Evolutionary conservation across 2,329 filamentous ascomycete species (phyloP).

Genomic region (Penicillium sp.): DNA sequence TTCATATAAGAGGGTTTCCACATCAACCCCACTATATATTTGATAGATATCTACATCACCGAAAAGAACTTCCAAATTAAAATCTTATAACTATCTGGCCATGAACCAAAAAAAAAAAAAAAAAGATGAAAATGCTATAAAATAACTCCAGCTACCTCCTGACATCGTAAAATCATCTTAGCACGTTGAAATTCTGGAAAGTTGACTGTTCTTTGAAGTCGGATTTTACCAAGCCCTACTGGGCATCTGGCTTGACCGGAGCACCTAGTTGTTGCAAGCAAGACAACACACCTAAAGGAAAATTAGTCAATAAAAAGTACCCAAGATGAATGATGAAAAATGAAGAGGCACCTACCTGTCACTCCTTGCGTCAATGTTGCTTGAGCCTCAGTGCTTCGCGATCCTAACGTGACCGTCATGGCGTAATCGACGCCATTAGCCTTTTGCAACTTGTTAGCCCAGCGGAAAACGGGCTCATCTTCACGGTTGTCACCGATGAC

Average conservation of each 20-base stretch:
- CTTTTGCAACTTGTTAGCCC: conserved; percentile 76
- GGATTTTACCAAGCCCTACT: neutral
- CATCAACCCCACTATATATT: too few species aligned
- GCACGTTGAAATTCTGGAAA: neutral
- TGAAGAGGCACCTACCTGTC: conserved; percentile 64
- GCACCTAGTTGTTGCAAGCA: conserved; percentile 54
- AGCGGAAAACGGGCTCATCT: conserved; percentile 90
- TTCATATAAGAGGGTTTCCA: too few species aligned
- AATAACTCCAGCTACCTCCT: neutral
- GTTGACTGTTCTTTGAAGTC: neutral
- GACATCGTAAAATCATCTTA: conserved; percentile 4
- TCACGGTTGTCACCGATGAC: conserved; percentile 89
- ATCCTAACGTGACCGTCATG: conserved; percentile 82
- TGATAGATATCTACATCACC: neutral
- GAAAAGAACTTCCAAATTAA: neutral
- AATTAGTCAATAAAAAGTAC: conserved; percentile 11
- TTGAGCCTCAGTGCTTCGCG: conserved; percentile 82
- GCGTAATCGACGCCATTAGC: conserved; percentile 65
- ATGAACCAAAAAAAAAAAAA: neutral
- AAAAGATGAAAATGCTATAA: neutral
- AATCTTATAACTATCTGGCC: neutral
- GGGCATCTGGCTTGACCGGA: neutral
- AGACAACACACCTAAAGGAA: conserved; percentile 49
- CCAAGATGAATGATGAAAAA: neutral
- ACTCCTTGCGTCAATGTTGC: conserved; percentile 88